Evolutionary conservation across 345 rosid species (phyloP).

Genomic region (Euphorbia lathyris): DNA sequence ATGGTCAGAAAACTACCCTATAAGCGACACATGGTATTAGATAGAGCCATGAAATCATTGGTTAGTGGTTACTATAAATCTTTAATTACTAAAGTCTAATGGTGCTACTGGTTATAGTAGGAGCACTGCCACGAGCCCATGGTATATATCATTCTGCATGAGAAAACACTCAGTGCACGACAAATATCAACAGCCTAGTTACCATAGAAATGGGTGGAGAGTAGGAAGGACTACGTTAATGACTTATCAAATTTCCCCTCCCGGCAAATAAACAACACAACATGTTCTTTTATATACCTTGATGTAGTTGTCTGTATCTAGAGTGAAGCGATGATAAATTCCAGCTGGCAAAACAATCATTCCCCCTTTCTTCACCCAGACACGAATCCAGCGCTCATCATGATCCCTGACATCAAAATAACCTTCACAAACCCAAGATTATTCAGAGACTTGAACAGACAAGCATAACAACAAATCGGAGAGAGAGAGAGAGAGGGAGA

Average conservation of each 20-base stretch:
- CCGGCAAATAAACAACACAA: not conserved
- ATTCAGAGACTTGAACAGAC: slow-evolving; percentile 1
- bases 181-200: not conserved
- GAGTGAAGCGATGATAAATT: slow-evolving; percentile 78
- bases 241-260: not conserved
- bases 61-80: not conserved
- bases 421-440: slow-evolving; percentile 38
- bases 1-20: no score
- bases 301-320: slow-evolving; percentile 68
- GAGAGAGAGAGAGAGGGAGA: not conserved
- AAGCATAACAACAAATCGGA: not conserved
- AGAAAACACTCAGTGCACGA: no score
- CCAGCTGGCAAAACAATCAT: slow-evolving; percentile 90
- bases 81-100: not conserved
- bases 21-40: not conserved
- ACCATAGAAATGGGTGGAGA: not conserved
- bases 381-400: slow-evolving; percentile 72
- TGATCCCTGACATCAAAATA: slow-evolving; percentile 83
- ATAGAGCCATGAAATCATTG: not conserved
- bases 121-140: not conserved
- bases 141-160: not conserved
- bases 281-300: slow-evolving; percentile 38
- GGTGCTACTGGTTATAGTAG: not conserved
- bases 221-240: not conserved
- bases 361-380: slow-evolving; percentile 86